phyloP scores from a whole-genome alignment of 495 filamentous ascomycete species.

The Xylaria telfairii region DNA sequence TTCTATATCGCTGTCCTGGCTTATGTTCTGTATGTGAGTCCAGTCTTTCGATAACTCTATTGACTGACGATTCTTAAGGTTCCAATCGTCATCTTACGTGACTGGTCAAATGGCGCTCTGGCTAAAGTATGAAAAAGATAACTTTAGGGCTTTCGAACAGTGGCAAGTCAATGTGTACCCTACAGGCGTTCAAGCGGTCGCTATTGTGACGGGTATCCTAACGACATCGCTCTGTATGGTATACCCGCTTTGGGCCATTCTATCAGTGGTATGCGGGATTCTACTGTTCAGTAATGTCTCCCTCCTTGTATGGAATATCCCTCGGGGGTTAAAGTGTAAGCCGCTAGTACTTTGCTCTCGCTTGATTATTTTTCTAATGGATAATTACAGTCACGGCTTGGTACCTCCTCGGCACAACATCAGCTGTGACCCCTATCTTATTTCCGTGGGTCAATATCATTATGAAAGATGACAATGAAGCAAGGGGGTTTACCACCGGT shows the following conservation, averaged over 20 bases:
- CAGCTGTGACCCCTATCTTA: neutral
- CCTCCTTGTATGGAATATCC: neutral
- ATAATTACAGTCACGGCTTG: neutral
- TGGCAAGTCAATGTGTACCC: conserved; percentile 2
- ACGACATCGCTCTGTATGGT: neutral
- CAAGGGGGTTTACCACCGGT: neutral
- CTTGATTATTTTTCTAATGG: neutral
- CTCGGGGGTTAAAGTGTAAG: neutral
- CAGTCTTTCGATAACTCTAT: neutral
- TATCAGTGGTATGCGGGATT: neutral
- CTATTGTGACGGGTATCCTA: neutral
- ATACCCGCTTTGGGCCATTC: neutral
- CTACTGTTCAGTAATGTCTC: neutral
- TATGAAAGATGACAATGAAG: neutral
- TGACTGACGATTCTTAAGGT: neutral
- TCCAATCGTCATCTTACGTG: neutral
- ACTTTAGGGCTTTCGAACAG: neutral
- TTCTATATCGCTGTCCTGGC: neutral
- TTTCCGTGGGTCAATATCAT: conserved; percentile 4
- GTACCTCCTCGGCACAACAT: neutral
- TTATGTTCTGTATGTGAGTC: neutral
- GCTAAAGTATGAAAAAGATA: neutral
- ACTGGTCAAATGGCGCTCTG: neutral
- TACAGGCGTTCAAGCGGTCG: neutral
- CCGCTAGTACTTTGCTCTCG: neutral